These are phyloP conservation scores for Cercospora sp. DNA, from an alignment of 2,329 filamentous ascomycete species.

Conservation along the genomic window DNA sequence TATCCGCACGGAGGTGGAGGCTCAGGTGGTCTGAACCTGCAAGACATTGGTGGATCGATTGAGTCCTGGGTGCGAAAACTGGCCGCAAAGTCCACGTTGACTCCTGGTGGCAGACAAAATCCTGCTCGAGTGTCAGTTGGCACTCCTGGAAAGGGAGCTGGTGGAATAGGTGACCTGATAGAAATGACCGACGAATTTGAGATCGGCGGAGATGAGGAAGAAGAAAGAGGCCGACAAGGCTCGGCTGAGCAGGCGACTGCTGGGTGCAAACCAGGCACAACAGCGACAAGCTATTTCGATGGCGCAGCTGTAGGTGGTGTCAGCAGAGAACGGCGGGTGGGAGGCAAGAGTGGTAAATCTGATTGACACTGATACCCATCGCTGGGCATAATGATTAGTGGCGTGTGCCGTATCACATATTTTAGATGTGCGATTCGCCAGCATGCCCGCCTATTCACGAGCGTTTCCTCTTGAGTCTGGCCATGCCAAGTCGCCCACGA, in stretches of 20 bases:
- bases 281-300: conserved; percentile 35
- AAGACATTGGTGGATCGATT: conserved; percentile 81
- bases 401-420: not conserved
- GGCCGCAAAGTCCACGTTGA: conserved; percentile 57
- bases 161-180: conserved; percentile 64
- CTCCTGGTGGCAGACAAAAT: conserved; percentile 14
- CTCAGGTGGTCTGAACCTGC: conserved; percentile 54
- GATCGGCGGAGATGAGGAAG: conserved; percentile 38
- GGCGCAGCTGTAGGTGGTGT: conserved; percentile 24
- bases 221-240: conserved; percentile 33
- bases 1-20: conserved; percentile 30
- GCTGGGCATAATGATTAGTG: not conserved
- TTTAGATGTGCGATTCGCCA: not conserved
- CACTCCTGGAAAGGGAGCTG: conserved; percentile 39
- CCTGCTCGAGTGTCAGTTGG: conserved; percentile 36
- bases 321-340: conserved; percentile 17
- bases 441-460: not conserved
- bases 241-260: conserved; percentile 20
- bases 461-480: not conserved
- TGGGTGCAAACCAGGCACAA: conserved; percentile 21
- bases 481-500: not conserved
- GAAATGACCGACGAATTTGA: conserved; percentile 65
- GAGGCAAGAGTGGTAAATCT: conserved; percentile 35
- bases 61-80: conserved; percentile 89
- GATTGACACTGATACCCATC: conserved; percentile 30